Conservation (phyloP, 2,329 filamentous ascomycete genomes). For the Pseudogymnoascus sp. region DNA sequence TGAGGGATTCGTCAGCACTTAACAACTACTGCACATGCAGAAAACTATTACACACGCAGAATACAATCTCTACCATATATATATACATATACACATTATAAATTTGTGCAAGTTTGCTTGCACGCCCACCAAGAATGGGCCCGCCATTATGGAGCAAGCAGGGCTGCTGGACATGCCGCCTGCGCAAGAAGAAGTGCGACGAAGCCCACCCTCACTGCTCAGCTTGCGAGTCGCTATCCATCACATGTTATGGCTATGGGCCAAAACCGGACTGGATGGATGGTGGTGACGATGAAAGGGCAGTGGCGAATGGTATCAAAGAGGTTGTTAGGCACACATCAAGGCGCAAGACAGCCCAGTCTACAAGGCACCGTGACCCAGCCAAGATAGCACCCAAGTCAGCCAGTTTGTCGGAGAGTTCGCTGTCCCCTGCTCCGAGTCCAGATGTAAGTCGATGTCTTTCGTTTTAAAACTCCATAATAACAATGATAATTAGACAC, state of each 20-base stretch:
- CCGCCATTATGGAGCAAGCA: constrained; percentile 20
- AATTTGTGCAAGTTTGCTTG: not conserved
- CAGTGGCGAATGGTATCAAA: constrained; percentile 46
- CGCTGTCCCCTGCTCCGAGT: constrained; percentile 10
- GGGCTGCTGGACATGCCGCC: constrained; percentile 58
- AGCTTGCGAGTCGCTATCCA: constrained; percentile 51
- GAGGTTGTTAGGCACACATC: constrained; percentile 37
- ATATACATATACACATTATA: not conserved
- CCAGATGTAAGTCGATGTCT: constrained; percentile 10
- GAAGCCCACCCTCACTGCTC: constrained; percentile 51
- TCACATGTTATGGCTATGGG: constrained; percentile 46
- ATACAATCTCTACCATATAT: not conserved
- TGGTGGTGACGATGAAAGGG: constrained; percentile 31
- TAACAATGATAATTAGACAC: not conserved
- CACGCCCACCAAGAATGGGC: constrained; percentile 13
- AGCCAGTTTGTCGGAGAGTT: constrained; percentile 10
- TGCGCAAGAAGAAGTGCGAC: constrained; percentile 59
- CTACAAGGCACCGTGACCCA: constrained; percentile 11
- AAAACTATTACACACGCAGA: not conserved
- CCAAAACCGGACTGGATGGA: constrained; percentile 26
- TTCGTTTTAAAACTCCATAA: not conserved
- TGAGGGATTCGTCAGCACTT: not conserved
- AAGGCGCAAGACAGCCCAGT: constrained; percentile 39
- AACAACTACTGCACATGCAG: not conserved
- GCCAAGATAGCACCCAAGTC: constrained; percentile 17